These are phyloP conservation scores for Cornus florida DNA, from an alignment of 148 eudicot genomes.

Conservation along the genomic window DNA sequence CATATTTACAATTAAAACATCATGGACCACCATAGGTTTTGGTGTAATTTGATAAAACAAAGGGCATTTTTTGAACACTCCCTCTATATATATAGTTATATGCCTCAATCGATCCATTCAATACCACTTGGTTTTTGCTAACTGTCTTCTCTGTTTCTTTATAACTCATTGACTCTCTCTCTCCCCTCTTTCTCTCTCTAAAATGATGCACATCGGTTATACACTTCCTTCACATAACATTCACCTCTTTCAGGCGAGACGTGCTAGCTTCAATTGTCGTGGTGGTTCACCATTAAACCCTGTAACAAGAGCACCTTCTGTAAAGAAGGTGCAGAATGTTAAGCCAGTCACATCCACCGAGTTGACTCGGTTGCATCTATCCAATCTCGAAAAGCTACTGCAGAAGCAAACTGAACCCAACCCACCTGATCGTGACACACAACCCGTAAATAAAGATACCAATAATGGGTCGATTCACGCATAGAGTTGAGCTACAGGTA, in stretches of 20 bases:
- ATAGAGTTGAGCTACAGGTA: constrained; percentile 7
- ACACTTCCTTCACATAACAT: constrained; percentile 42
- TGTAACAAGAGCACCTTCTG: constrained; percentile 5
- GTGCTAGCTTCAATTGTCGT: constrained; percentile 38
- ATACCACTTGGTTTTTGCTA: background rate
- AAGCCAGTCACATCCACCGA: constrained; percentile 25
- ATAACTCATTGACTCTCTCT: background rate
- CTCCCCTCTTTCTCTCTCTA: constrained; percentile 1
- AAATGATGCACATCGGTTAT: constrained; percentile 35
- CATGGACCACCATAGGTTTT: no score
- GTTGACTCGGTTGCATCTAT: constrained; percentile 35
- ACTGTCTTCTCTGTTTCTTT: background rate
- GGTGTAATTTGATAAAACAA: no score
- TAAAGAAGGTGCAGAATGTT: background rate
- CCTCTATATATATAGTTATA: background rate
- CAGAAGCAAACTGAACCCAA: constrained; percentile 28
- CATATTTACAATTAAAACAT: no score
- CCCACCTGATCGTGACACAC: constrained; percentile 18
- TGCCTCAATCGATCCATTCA: background rate
- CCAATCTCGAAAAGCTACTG: constrained; percentile 68
- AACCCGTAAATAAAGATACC: background rate
- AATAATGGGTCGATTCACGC: background rate
- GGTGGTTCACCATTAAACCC: constrained; percentile 44
- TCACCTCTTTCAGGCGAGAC: constrained; percentile 22
- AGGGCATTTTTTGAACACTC: no score